Conservation (phyloP, 257 asterid species). For the Verbascum thapsus region DNA sequence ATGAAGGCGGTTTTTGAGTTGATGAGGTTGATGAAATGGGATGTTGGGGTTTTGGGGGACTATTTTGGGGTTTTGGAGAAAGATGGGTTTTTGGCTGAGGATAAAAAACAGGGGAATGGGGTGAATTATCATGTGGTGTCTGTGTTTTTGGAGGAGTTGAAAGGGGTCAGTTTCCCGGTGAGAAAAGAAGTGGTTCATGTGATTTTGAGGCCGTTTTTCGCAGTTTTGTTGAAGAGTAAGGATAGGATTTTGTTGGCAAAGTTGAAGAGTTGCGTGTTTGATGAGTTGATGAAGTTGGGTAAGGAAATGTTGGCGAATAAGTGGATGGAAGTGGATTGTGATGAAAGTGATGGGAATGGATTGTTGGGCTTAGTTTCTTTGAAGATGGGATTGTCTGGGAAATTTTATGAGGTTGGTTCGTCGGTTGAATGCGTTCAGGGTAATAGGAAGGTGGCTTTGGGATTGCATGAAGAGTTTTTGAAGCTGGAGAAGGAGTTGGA, state of each 20-base stretch:
- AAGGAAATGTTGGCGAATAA: constrained; percentile 40
- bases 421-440: constrained; percentile 54
- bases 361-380: constrained; percentile 48
- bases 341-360: constrained; percentile 35
- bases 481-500: constrained; percentile 57
- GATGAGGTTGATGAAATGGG: constrained; percentile 46
- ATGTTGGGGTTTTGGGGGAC: constrained; percentile 43
- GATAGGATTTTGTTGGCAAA: constrained; percentile 60
- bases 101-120: constrained; percentile 55
- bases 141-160: constrained; percentile 59
- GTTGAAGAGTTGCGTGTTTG: constrained; percentile 54
- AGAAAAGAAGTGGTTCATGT: constrained; percentile 36
- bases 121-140: constrained; percentile 58
- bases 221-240: constrained; percentile 39
- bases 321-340: constrained; percentile 31
- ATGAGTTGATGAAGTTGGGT: constrained; percentile 47
- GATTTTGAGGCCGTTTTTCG: constrained; percentile 48
- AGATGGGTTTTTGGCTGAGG: constrained; percentile 47
- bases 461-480: constrained; percentile 53
- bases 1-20: constrained; percentile 41
- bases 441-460: constrained; percentile 56
- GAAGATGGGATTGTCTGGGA: constrained; percentile 45
- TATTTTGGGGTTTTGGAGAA: constrained; percentile 41
- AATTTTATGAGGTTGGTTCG: constrained; percentile 51
- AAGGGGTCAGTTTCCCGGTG: constrained; percentile 42